Evolutionary conservation across 2,329 filamentous ascomycete species (phyloP).

Genomic region (Colletotrichum orchidophilum): DNA sequence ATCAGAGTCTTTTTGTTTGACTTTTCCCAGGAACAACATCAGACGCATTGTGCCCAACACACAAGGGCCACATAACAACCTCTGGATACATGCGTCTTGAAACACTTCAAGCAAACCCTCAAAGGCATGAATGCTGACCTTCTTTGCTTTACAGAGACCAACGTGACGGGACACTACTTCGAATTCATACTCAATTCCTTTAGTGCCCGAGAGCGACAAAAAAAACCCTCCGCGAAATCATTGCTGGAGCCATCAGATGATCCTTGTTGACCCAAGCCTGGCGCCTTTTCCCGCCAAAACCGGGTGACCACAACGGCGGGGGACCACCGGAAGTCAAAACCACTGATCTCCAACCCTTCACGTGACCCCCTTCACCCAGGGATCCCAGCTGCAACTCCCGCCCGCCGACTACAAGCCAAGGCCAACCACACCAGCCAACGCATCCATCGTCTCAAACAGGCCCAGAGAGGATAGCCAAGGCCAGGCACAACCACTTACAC

Average conservation of each 20-base stretch:
- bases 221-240: neutral
- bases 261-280: neutral
- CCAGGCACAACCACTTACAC: neutral
- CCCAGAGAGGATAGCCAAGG: neutral
- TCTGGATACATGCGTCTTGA: constrained; percentile 5
- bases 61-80: neutral
- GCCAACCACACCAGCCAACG: neutral
- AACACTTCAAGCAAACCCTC: constrained; percentile 1
- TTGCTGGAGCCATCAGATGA: neutral
- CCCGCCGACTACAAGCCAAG: neutral
- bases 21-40: neutral
- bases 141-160: neutral
- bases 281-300: neutral
- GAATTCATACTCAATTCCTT: neutral
- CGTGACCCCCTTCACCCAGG: neutral
- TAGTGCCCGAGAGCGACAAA: neutral
- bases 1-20: neutral
- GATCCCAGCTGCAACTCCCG: neutral
- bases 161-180: neutral
- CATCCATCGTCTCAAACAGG: neutral
- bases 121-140: neutral
- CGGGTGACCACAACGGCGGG: neutral
- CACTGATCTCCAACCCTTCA: neutral
- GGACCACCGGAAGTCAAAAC: neutral
- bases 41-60: neutral